Evolutionary conservation across 2,329 filamentous ascomycete genomes (phyloP).

Genomic region (Nigrospora sphaerica): DNA sequence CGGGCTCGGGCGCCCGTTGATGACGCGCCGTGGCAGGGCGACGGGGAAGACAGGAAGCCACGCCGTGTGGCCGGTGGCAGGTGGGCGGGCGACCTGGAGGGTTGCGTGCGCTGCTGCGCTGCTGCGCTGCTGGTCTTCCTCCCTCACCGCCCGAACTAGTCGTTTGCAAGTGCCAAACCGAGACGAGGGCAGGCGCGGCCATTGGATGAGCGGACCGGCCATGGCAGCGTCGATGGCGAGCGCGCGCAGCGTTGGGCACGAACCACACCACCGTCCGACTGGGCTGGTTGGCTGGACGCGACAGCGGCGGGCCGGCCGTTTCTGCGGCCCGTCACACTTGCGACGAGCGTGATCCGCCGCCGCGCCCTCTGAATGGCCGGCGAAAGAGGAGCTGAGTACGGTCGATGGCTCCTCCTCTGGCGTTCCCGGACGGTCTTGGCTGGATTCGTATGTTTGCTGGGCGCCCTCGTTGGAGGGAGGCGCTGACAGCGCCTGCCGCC

Average conservation of each 20-base stretch:
- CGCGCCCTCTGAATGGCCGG: not conserved
- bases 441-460: too few species aligned
- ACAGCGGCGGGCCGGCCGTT: too few species aligned
- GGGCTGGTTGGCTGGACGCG: too few species aligned
- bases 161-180: constrained; percentile 1
- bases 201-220: not conserved
- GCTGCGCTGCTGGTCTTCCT: too few species aligned
- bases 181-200: not conserved
- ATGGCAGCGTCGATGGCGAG: not conserved
- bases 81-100: not conserved
- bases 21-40: not conserved
- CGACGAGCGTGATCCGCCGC: not conserved
- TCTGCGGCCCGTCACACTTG: constrained; percentile 2
- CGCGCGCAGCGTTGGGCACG: constrained; percentile 1
- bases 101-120: not conserved
- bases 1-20: too few species aligned
- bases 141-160: not conserved
- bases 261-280: not conserved
- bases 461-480: too few species aligned
- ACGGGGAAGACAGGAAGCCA: not conserved
- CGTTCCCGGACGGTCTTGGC: too few species aligned
- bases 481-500: too few species aligned
- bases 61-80: constrained; percentile 1
- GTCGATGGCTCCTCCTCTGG: too few species aligned
- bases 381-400: not conserved